A percentile compares a stretch with the other conserved stretches of the same genome.
phyloP scores from a whole-genome alignment of 2,329 filamentous ascomycete genomes.

The Fusarium citri region DNA sequence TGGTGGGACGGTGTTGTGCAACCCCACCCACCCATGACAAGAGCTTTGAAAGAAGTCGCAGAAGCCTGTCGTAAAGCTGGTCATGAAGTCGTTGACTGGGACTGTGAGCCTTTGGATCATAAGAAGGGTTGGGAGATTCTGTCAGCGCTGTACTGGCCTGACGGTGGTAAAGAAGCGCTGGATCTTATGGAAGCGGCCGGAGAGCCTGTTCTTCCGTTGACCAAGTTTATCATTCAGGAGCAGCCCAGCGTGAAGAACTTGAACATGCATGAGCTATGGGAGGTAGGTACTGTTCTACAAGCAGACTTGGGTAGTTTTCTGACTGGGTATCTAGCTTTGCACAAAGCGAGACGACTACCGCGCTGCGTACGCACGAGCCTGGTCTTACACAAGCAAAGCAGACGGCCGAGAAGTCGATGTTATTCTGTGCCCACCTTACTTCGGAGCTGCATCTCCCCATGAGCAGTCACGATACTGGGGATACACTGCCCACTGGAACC shows the following conservation, averaged over 20 bases:
- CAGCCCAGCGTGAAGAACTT: constrained; percentile 56
- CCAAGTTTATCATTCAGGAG: constrained; percentile 69
- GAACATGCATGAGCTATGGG: constrained; percentile 56
- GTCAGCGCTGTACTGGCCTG: constrained; percentile 65
- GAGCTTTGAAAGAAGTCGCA: constrained; percentile 67
- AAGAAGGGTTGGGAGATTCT: constrained; percentile 60
- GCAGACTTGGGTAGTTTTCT: accelerated
- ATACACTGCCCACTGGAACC: constrained; percentile 75
- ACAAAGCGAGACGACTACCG: constrained; percentile 55
- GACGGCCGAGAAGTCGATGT: constrained; percentile 63
- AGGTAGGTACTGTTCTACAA: constrained; percentile 34
- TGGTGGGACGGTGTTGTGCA: constrained; percentile 70
- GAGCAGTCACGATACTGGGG: constrained; percentile 65
- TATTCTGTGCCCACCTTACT: constrained; percentile 69
- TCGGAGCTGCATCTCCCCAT: constrained; percentile 62
- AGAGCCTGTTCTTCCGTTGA: constrained; percentile 69
- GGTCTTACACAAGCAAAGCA: constrained; percentile 51
- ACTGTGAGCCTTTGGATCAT: constrained; percentile 66
- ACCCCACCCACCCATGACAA: constrained; percentile 68
- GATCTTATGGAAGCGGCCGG: constrained; percentile 63
- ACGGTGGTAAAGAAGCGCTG: constrained; percentile 67
- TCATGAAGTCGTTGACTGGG: constrained; percentile 65
- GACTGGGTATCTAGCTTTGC: constrained; percentile 43
- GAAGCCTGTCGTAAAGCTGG: constrained; percentile 60
- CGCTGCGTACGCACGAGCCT: constrained; percentile 51